Evolutionary conservation across 306 rosid species (phyloP), one percentile per base, ranked within the genome.

Genomic region (Leucaena leucocephala): DNA sequence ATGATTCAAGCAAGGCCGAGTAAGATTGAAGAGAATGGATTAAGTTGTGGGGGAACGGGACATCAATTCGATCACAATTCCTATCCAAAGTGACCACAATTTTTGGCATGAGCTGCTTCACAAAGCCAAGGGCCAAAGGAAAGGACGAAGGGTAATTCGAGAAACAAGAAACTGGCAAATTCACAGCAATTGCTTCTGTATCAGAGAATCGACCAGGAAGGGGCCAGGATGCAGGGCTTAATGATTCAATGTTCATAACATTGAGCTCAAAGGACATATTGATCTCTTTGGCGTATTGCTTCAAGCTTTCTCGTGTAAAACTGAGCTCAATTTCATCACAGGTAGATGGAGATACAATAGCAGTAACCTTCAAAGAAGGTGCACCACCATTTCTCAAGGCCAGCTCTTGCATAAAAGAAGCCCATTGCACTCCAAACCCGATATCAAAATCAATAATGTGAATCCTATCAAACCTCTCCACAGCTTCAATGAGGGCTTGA

Each of bases 371-470:
- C 36, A 94, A 89, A 34, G 89, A 88, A 42, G 90, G 86, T 15
- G 77, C 63, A 19, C 88, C 85, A 7, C 78, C 85, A 81, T 81
- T 88, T 76, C 91, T 86, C 75, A 90, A 72, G 75, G 92, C 94
- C 38, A 94, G 85, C 77, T 91, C 97, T 72, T 91, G 97, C 97
- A 94, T 92, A 73, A 94, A 82, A 78, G 98, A 94, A 66, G 97
- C 89, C 98, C 94, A 92, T 67, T 94, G 98, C 19, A 91, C 97
- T 22, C 97, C 98, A 80, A 90, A 90, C 6, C 94, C 98, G 27
- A 94, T 87, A 85, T 92, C 98, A 59, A 94, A 94, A 82, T 94
- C 98, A 17, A 94, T 62, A 12, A 94, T 68, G 75, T 92, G 98
- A 71, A 94, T 81, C n/a, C 80, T 86, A 63, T 87, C 87, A 61